Evolutionary conservation across 1,139 yeast species (phyloP).

Genomic region (Yamadazyma triangularis): DNA sequence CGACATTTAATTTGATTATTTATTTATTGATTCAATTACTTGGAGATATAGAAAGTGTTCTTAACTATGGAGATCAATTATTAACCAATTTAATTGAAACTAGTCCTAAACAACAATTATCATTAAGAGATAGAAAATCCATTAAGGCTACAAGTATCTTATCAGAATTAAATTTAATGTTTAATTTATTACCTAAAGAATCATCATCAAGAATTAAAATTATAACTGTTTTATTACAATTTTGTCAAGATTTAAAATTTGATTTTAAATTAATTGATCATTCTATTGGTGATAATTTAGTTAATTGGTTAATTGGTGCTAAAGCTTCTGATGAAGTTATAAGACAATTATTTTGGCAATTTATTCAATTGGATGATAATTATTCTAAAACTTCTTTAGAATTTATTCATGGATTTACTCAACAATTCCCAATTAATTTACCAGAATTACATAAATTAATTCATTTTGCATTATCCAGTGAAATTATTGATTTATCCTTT

Average conservation of each 20-base stretch:
- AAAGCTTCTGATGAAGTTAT: constrained; percentile 26
- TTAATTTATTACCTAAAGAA: constrained; percentile 38
- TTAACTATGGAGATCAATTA: constrained; percentile 20
- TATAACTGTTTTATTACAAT: constrained; percentile 28
- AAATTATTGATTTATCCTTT: constrained; percentile 41
- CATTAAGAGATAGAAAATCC: constrained; percentile 45
- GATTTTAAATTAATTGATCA: constrained; percentile 33
- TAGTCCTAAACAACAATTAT: constrained; percentile 36
- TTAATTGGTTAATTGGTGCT: constrained; percentile 32
- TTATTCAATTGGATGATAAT: constrained; percentile 31
- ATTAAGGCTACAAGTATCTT: constrained; percentile 41
- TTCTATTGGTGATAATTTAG: constrained; percentile 34
- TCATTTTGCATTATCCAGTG: constrained; percentile 35
- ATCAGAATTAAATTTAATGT: constrained; percentile 39
- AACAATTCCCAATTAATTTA: constrained; percentile 17
- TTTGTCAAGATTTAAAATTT: constrained; percentile 27
- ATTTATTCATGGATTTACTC: constrained; percentile 34
- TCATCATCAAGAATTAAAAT: constrained; percentile 31
- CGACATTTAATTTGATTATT: constrained; percentile 40
- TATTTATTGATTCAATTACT: constrained; percentile 32
- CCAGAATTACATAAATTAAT: constrained; percentile 33
- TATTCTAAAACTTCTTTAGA: constrained; percentile 28
- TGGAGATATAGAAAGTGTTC: constrained; percentile 22
- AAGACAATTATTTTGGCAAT: constrained; percentile 35
- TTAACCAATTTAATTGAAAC: constrained; percentile 27